These are phyloP conservation scores for Yamadazyma atmosphaerica DNA, from an alignment of 1,139 yeast genomes.

Conservation along the genomic window DNA sequence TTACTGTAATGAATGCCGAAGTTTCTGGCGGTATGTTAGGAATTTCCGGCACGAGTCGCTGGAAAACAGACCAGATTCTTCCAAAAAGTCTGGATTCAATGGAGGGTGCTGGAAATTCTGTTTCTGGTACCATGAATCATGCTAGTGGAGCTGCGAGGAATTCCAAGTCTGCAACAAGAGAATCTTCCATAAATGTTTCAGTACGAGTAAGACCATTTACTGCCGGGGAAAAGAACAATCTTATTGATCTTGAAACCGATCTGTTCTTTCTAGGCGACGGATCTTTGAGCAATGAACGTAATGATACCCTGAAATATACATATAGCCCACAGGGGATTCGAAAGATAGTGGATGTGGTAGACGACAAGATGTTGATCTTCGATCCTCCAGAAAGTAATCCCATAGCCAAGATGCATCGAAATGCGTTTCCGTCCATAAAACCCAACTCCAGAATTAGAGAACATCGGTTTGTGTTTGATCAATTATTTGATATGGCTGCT, in stretches of 20 bases:
- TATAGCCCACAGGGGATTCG: conserved; percentile 55
- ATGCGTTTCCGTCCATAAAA: conserved; percentile 46
- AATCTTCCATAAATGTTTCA: conserved; percentile 49
- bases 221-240: conserved; percentile 47
- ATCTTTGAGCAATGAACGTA: conserved; percentile 29
- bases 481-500: conserved; percentile 64
- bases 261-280: conserved; percentile 59
- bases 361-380: conserved; percentile 84
- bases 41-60: too few species aligned
- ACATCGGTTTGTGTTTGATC: conserved; percentile 81
- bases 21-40: too few species aligned
- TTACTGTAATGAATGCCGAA: too few species aligned
- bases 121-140: too few species aligned
- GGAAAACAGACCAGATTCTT: too few species aligned
- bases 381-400: conserved; percentile 86
- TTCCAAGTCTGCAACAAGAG: conserved; percentile 3
- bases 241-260: conserved; percentile 37
- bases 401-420: conserved; percentile 56
- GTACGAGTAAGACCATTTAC: conserved; percentile 89
- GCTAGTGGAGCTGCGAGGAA: not conserved
- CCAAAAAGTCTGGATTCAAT: too few species aligned
- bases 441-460: conserved; percentile 60
- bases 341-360: conserved; percentile 78
- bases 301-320: conserved; percentile 9
- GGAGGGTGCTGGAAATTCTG: too few species aligned